Evolutionary conservation across 768 basidiomycete species (phyloP).

Genomic region (Kwoniella dendrophila): DNA sequence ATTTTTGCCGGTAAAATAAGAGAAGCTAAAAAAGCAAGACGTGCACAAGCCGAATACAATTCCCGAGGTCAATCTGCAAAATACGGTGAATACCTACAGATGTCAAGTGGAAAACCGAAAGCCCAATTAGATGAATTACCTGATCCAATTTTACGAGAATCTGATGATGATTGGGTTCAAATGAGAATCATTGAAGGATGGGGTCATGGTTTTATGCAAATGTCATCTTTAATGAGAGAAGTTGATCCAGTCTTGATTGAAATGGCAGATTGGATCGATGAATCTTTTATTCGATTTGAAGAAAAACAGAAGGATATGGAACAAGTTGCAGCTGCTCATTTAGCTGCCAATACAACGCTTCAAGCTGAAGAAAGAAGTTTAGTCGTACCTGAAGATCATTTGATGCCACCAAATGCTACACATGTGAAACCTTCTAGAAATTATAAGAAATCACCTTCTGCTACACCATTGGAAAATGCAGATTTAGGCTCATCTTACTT

Average conservation of each 20-base stretch:
- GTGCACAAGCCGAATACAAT: slow-evolving; percentile 68
- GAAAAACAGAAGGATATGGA: slow-evolving; percentile 38
- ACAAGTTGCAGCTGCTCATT: slow-evolving; percentile 37
- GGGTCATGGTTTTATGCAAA: slow-evolving; percentile 97
- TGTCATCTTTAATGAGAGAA: slow-evolving; percentile 81
- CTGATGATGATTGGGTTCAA: slow-evolving; percentile 82
- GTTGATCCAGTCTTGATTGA: slow-evolving; percentile 76
- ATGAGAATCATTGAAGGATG: slow-evolving; percentile 91
- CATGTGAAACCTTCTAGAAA: slow-evolving; percentile 44
- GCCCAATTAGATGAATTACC: slow-evolving; percentile 9
- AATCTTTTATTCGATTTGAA: slow-evolving; percentile 63
- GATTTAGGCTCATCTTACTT: slow-evolving; percentile 30
- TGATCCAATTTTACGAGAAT: slow-evolving; percentile 61
- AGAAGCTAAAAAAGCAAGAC: slow-evolving; percentile 86
- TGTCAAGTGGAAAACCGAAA: slow-evolving; percentile 58
- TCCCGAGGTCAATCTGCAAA: slow-evolving; percentile 67
- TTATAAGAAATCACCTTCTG: slow-evolving; percentile 39
- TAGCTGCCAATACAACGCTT: slow-evolving; percentile 42
- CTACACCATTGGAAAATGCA: slow-evolving; percentile 43
- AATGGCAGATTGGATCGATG: slow-evolving; percentile 87
- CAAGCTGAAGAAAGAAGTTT: slow-evolving; percentile 33
- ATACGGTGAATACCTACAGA: slow-evolving; percentile 66
- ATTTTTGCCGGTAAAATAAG: slow-evolving; percentile 94
- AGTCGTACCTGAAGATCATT: slow-evolving; percentile 25
- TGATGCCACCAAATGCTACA: slow-evolving; percentile 32